Evolutionary conservation across 805 yeast species (phyloP).

Genomic region (Osmozyma mogii): DNA sequence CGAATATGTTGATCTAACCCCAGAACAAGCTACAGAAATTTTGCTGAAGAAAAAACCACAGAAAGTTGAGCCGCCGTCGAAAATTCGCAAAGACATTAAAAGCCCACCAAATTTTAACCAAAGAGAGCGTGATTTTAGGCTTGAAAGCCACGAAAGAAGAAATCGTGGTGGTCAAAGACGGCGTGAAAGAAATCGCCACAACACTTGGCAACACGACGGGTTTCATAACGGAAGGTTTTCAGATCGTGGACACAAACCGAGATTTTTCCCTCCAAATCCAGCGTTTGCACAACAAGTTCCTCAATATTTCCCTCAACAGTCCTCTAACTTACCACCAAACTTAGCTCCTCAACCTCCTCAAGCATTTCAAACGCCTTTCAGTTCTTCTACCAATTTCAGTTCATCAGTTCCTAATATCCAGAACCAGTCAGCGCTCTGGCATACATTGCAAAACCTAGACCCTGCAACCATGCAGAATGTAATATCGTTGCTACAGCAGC

Average conservation of each 20-base stretch:
- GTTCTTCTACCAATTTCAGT: constrained; percentile 1
- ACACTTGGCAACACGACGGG: constrained; percentile 1
- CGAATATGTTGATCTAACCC: constrained; percentile 66
- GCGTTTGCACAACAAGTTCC: constrained; percentile 1
- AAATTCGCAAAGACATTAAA: constrained; percentile 1
- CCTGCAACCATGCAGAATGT: constrained; percentile 28
- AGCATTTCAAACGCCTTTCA: not conserved
- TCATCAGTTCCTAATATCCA: no score
- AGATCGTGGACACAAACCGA: not conserved
- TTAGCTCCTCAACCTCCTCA: no score
- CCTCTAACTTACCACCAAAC: not conserved
- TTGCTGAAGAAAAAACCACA: constrained; percentile 36
- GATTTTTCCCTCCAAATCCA: not conserved
- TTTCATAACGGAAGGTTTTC: not conserved
- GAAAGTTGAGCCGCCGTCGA: constrained; percentile 9
- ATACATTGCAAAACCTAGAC: constrained; percentile 19
- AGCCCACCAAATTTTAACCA: not conserved
- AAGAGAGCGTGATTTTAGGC: not conserved
- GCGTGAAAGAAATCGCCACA: constrained; percentile 1
- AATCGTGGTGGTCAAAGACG: not conserved
- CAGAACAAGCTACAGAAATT: constrained; percentile 57
- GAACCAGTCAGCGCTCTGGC: constrained; percentile 8
- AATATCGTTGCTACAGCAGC: constrained; percentile 21
- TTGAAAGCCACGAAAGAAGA: not conserved
- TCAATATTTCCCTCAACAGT: not conserved